Evolutionary conservation across 2,329 filamentous ascomycete genomes (phyloP).

Genomic region (Diaporthe citrichinensis): DNA sequence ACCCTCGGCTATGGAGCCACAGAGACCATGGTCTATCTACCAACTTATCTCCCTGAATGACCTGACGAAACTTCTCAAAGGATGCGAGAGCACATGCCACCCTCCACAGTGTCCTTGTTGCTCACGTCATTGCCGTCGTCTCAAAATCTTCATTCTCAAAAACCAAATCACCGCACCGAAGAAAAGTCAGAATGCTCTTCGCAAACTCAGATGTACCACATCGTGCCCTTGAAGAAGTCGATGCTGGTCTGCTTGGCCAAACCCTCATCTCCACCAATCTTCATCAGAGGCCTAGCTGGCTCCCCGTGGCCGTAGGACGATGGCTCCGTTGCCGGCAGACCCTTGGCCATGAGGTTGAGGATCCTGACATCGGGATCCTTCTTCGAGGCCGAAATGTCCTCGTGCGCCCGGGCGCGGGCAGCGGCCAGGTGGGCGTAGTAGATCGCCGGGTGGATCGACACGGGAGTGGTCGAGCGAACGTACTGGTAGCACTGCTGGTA

Average conservation of each 20-base stretch:
- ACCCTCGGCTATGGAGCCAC: too few species aligned
- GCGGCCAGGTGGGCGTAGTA: slow-evolving; percentile 97
- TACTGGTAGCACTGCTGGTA: slow-evolving; percentile 98
- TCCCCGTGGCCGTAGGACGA: slow-evolving; percentile 47
- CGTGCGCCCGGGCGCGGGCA: slow-evolving; percentile 83
- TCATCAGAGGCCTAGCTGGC: slow-evolving; percentile 58
- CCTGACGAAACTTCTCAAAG: background rate
- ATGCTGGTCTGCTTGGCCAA: slow-evolving; percentile 47
- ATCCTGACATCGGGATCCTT: slow-evolving; percentile 51
- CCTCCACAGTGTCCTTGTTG: background rate
- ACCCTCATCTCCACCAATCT: slow-evolving; percentile 48
- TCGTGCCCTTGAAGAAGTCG: slow-evolving; percentile 53
- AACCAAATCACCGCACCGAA: background rate
- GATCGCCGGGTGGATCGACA: slow-evolving; percentile 89
- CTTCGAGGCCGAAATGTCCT: slow-evolving; percentile 63
- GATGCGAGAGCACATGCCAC: background rate
- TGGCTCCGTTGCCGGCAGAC: slow-evolving; percentile 37
- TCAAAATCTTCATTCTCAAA: background rate
- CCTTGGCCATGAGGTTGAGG: background rate
- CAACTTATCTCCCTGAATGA: background rate
- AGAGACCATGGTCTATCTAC: background rate
- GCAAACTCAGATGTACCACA: slow-evolving; percentile 60
- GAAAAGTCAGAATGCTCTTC: background rate
- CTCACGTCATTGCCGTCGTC: background rate
- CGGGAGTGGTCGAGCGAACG: slow-evolving; percentile 89